These are phyloP conservation scores for Corylus heterophylla DNA, from an alignment of 306 rosid species.

Conservation along the genomic window DNA sequence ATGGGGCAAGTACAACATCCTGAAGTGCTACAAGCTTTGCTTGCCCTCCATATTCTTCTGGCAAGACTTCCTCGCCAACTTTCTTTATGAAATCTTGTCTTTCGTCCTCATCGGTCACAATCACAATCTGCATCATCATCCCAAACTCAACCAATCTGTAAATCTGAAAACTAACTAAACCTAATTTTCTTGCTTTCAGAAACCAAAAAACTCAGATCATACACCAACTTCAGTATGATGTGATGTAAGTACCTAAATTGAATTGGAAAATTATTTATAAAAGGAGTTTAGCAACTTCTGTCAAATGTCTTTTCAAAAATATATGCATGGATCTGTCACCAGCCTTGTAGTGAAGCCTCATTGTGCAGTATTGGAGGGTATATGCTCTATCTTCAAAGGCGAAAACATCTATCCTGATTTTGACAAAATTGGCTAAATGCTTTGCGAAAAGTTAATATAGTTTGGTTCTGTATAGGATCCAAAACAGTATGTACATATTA, in stretches of 20 bases:
- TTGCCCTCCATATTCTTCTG: slow-evolving; percentile 82
- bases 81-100: slow-evolving; percentile 47
- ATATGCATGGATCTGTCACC: not conserved
- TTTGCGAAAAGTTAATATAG: not conserved
- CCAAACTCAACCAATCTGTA: slow-evolving; percentile 15
- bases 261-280: not conserved
- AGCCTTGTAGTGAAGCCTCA: not conserved
- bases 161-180: not conserved
- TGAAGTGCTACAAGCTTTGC: slow-evolving; percentile 64
- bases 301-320: not conserved
- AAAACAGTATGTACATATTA: not conserved
- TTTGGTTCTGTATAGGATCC: not conserved
- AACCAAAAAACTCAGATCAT: not conserved
- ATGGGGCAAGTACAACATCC: slow-evolving; percentile 50
- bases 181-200: not conserved
- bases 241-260: not conserved
- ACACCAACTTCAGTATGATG: not conserved
- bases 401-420: not conserved
- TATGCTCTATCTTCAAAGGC: not conserved
- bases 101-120: slow-evolving; percentile 71
- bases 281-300: not conserved
- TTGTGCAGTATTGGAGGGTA: not conserved
- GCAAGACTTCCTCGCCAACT: slow-evolving; percentile 77
- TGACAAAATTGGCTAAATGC: not conserved
- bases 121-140: slow-evolving; percentile 65